Conservation (phyloP, 768 basidiomycete genomes). For the Lepiota venenata region DNA sequence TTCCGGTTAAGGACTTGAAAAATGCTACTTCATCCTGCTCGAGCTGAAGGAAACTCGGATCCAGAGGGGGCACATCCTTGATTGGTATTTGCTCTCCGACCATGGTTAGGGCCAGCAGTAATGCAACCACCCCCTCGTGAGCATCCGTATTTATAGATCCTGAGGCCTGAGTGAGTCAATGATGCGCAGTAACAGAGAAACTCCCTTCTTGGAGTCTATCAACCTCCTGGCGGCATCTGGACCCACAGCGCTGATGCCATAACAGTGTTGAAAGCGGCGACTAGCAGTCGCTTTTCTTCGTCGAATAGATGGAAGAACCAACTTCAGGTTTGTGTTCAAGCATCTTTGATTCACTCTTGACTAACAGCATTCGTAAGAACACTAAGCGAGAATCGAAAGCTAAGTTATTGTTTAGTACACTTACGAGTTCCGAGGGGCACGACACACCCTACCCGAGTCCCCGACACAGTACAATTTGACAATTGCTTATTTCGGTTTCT, state of each 20-base stretch:
- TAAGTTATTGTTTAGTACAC: slow-evolving; percentile 60
- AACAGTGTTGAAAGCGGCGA: too few species aligned
- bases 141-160: too few species aligned
- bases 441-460: too few species aligned
- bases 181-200: too few species aligned
- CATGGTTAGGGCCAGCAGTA: too few species aligned
- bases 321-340: slow-evolving; percentile 52
- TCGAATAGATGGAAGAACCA: slow-evolving; percentile 84
- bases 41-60: slow-evolving; percentile 13
- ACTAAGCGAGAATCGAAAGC: slow-evolving; percentile 78
- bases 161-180: too few species aligned
- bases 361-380: slow-evolving; percentile 43
- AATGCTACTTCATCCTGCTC: slow-evolving; percentile 25
- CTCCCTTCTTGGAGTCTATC: too few species aligned
- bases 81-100: too few species aligned
- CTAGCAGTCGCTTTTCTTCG: too few species aligned
- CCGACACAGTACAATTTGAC: neutral
- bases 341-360: slow-evolving; percentile 1
- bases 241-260: too few species aligned
- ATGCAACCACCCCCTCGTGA: too few species aligned
- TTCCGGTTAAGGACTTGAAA: slow-evolving; percentile 32
- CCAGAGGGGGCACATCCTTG: neutral
- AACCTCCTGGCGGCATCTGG: too few species aligned
- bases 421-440: slow-evolving; percentile 67
- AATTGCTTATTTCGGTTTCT: neutral